Evolutionary conservation across 495 filamentous ascomycete genomes (phyloP), one percentile per base, ranked within the genome.

Genomic region (Podospora bellae-mahoneyi): DNA sequence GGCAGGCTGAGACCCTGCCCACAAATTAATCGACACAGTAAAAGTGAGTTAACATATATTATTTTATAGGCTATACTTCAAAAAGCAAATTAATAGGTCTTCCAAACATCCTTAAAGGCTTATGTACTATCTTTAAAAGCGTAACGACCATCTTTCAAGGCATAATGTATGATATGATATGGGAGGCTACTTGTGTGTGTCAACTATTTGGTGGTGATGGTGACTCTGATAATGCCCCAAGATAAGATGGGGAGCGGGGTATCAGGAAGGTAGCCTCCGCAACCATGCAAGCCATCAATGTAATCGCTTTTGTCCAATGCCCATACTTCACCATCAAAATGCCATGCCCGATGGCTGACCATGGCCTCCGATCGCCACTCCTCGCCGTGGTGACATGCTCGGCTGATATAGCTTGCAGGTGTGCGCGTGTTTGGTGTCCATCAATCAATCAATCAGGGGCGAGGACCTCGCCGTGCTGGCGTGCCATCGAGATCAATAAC

Each of bases 401-500:
- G 34, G 34, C 34, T 39, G 34, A 39, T 39, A 39, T 39, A 39
- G 3, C 34, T 23, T 10, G 39, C 39, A 48, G 39, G 13, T 48
- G 39, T 48, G 39, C 39, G 39, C 4, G 30, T 32, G 30, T 32
- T 32, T 32, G 39, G 15, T 16, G 39, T 16, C 39, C 9, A 48
- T 48, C 39, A 10, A 48, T 58, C 55, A 19, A 26, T 58, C 55
- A 58, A 7, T 23, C 23, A 23, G 55, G 3, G 55, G 55, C 55
- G 23, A 58, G 55, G 5, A 16, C 39, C 2, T 23, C 23, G 23
- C 23, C 23, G 23, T 23, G 23, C 23, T 16, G 39, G 23, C n/a
- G 55, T 58, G 55, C 4, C 55, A 58, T 58, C 55, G 55, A 58
- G 55, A 58, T 58, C 55, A 19, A 58, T n/a, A 58, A 58, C 55